A percentile compares a stretch with the other conserved stretches of the same genome.
Conservation (phyloP, 179 eudicot genomes). For the Corrigiola litoralis region DNA sequence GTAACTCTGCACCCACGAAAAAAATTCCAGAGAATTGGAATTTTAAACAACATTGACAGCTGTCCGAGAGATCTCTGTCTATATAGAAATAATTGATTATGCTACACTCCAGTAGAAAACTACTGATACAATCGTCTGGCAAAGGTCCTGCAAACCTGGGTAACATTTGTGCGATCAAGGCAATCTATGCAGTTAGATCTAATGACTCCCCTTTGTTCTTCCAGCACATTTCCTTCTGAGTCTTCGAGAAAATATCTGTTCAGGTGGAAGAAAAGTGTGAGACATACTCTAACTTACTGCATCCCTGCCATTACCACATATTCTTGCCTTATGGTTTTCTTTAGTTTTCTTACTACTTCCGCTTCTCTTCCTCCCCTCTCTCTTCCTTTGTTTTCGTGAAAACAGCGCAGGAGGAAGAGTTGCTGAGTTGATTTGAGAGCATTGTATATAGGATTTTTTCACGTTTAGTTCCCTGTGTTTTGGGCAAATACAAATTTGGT, state of each 20-base stretch:
- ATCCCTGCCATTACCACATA: neutral
- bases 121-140: constrained; percentile 1
- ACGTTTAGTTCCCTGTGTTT: too few relatives aligned
- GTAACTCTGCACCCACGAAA: constrained; percentile 52
- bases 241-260: constrained; percentile 84
- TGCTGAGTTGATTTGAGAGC: neutral
- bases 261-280: constrained; percentile 45
- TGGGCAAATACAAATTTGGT: too few relatives aligned
- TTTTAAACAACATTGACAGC: neutral
- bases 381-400: neutral
- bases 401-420: neutral
- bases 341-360: neutral
- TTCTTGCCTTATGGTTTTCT: neutral
- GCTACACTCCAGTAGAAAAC: neutral
- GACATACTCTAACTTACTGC: too few relatives aligned
- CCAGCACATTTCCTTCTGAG: constrained; percentile 42
- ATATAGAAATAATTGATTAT: neutral
- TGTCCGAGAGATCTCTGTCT: neutral
- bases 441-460: too few relatives aligned
- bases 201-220: constrained; percentile 75
- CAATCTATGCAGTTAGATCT: constrained; percentile 98
- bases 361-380: neutral
- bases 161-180: constrained; percentile 95
- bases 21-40: neutral
- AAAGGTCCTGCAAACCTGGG: constrained; percentile 60